phyloP scores from a whole-genome alignment of 2,329 filamentous ascomycete species.

The Arthroderma uncinatum region DNA sequence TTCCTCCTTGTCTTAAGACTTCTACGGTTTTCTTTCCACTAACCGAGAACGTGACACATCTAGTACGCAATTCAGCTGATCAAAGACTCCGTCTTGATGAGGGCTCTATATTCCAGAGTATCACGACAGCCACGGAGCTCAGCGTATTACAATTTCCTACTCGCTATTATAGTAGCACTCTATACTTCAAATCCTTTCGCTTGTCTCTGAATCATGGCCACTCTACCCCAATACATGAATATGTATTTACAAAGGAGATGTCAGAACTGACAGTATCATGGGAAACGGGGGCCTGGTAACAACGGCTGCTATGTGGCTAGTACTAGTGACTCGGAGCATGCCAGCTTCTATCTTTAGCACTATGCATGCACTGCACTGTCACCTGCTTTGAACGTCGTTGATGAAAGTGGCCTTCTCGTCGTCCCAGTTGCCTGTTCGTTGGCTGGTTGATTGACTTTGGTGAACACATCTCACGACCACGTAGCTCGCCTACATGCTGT shows the following conservation, averaged over 20 bases:
- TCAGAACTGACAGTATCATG: slow-evolving; percentile 12
- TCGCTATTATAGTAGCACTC: slow-evolving; percentile 15
- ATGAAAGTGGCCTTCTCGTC: slow-evolving; percentile 23
- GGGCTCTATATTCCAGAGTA: slow-evolving; percentile 16
- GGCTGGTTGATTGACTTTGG: slow-evolving; percentile 14
- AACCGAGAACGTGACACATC: slow-evolving; percentile 14
- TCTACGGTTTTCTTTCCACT: slow-evolving; percentile 19
- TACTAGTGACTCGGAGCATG: slow-evolving; percentile 25
- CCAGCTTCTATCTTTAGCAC: slow-evolving; percentile 24
- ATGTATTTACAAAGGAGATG: slow-evolving; percentile 11
- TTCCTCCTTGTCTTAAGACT: slow-evolving; percentile 16
- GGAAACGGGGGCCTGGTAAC: slow-evolving; percentile 5
- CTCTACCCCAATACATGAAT: slow-evolving; percentile 6
- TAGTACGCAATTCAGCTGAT: slow-evolving; percentile 11
- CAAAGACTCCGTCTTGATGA: slow-evolving; percentile 19
- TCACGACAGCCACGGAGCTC: slow-evolving; percentile 17
- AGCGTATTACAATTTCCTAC: slow-evolving; percentile 20
- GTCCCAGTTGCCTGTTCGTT: slow-evolving; percentile 6
- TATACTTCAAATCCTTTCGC: slow-evolving; percentile 19
- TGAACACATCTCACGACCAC: not conserved
- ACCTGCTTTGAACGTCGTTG: slow-evolving; percentile 13
- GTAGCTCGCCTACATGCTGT: not conserved
- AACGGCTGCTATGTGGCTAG: slow-evolving; percentile 15
- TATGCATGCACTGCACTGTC: slow-evolving; percentile 21
- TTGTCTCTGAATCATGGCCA: slow-evolving; percentile 15